Conservation (phyloP, 139 green algal genomes). For the Picochlorum sp. region DNA sequence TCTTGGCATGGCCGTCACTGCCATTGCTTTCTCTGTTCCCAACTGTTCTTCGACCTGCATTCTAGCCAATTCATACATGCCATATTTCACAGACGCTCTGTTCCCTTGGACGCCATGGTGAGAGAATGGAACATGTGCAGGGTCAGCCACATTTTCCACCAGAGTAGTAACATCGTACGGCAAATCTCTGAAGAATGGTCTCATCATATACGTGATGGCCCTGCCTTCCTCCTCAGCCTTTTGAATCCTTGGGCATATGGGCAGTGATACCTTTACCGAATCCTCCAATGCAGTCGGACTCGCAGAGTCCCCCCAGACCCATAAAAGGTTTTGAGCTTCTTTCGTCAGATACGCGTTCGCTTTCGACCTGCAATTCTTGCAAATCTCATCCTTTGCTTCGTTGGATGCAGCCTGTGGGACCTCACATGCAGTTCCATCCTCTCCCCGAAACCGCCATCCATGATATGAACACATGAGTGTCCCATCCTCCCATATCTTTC, state of each 20-base stretch:
- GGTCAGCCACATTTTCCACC: conserved; percentile 60
- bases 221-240: neutral
- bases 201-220: neutral
- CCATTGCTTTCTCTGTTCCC: no score
- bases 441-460: conserved; percentile 2
- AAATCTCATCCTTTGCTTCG: neutral
- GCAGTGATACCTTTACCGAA: neutral
- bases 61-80: neutral
- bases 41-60: no score
- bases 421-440: neutral
- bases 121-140: conserved; percentile 51
- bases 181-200: conserved; percentile 18
- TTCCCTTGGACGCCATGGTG: conserved; percentile 42
- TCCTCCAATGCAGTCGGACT: no score
- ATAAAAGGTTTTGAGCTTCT: conserved; percentile 5
- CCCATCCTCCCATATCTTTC: neutral
- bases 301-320: conserved; percentile 5
- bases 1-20: neutral
- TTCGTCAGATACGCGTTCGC: neutral
- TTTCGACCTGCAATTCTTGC: neutral
- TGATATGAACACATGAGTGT: conserved; percentile 1
- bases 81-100: neutral
- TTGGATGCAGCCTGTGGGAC: conserved; percentile 5
- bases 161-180: conserved; percentile 31
- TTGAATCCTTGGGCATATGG: neutral